Conservation (phyloP, 129 eudicot genomes). For the Scalesia atractyloides region DNA sequence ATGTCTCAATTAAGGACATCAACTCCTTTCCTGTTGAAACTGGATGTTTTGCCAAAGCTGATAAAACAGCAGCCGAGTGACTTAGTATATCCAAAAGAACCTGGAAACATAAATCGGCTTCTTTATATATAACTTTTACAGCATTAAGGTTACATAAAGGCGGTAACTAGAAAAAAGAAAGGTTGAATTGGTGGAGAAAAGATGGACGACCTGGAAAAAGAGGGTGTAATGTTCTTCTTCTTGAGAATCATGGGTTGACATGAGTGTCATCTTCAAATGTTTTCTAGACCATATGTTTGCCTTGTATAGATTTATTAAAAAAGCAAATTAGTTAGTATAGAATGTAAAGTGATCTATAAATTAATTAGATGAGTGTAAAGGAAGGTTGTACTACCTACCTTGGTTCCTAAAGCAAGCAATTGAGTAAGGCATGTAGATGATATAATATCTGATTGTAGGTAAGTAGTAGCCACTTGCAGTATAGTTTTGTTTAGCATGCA, state of each 20-base stretch:
- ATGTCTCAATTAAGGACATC: conserved; percentile 45
- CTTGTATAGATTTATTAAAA: conserved; percentile 31
- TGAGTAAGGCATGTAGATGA: conserved; percentile 42
- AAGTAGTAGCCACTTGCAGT: conserved; percentile 70
- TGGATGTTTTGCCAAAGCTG: conserved; percentile 62
- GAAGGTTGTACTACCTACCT: no score
- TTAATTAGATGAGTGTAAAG: background rate
- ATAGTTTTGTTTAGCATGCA: conserved; percentile 85
- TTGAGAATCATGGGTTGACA: conserved; percentile 80
- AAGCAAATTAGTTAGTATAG: conserved; percentile 10
- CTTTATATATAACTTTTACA: conserved; percentile 2
- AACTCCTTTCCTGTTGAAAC: conserved; percentile 47
- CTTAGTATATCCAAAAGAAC: conserved; percentile 72
- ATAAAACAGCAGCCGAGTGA: conserved; percentile 61
- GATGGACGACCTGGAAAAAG: conserved; percentile 68
- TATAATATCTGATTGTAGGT: conserved; percentile 50
- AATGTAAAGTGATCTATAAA: conserved; percentile 2
- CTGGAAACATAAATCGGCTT: conserved; percentile 43
- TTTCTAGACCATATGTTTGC: conserved; percentile 83
- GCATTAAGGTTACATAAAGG: background rate
- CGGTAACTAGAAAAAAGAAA: background rate
- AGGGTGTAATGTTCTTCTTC: conserved; percentile 75
- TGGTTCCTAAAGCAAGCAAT: conserved; percentile 61
- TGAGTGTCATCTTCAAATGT: conserved; percentile 92
- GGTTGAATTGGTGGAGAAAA: background rate